Evolutionary conservation across 1,284 basidiomycete genomes (phyloP), one percentile per base, ranked within the genome.

Genomic region (Ganoderma resinaceum): DNA sequence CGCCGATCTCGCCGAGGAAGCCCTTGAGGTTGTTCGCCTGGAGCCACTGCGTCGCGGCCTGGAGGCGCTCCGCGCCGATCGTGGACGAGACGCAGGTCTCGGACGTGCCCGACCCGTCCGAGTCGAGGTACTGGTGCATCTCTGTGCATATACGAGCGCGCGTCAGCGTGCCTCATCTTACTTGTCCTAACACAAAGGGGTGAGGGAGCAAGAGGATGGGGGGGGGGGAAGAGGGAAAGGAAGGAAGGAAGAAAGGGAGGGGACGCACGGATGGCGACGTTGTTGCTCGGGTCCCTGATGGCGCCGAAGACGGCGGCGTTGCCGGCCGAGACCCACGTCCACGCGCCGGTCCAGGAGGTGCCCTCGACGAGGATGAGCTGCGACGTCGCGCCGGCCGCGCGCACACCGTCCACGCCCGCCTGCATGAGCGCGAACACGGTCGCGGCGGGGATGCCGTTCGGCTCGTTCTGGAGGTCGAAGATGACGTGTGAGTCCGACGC

Each of bases 101-200:
- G 59, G 78, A 83, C 7, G 89, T 90, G 63, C 89, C 89, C 58
- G 87, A 89, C 72, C 87, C 84, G 76, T 91, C 89, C 61, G 84
- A 86, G 78, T 90, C 89, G 71, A 90, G 87, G 80, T 91, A 91
- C 77, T 90, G 88, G 76, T 90, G 88, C 88, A 91, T 90, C 77
- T 90, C 86, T 85, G 66, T n/a, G 37, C 7, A 42, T 26, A n/a
- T n/a, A n/a, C n/a, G 29, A 7, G 43, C 38, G 14, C 33, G 60
- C 14, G n/a, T 37, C 43, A 35, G 46, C 31, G 2, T 31, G 7
- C 11, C 23, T 40, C 29, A 7, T 11, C 35, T 31, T 8, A 26
- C 42, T 20, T 5, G 8, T 12, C 18, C 2, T 18, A 3, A 20
- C 57, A 69, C n/a, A n/a, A n/a, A n/a, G n/a, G n/a, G n/a, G n/a